Base-by-base conservation (phyloP, 768 basidiomycete genomes). In the Paxillus ammoniavirescens region DNA sequence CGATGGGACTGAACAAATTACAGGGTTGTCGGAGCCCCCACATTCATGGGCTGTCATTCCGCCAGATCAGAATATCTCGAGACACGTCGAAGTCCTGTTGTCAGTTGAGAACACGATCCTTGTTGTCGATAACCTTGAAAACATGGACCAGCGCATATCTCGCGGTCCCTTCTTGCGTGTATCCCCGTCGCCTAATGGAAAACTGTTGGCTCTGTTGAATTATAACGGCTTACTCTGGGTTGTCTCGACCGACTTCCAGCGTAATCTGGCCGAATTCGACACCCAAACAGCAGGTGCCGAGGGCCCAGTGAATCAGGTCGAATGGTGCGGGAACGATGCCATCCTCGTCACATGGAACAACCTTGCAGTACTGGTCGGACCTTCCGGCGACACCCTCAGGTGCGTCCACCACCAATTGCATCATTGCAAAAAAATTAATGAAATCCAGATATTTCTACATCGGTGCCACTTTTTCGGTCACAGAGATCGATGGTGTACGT, bases 281-380 rank as follows among this genome's bases (percentile, higher is more conserved):
- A 89, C 89, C 2, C 76, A 68, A 8, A 75, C 73, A 26, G 78
- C 81, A 30, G 82, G 76, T 6, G 81, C 78, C 0, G 77, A 83
- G 17, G 87, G 85, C 2, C 68, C 75, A 4, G 78, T 91, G 3
- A 75, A 77, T 35, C 87, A 88, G 59, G 85, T 93, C 0, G 89
- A 89, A 63, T 99, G 97, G 97, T 98, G 94, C 67, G 95, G 95
- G 1, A 93, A 93, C 65, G 95, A 99, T 70, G 93, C 94, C 0
- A 88, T 98, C 42, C 76, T 93, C 3, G 78, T 97, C 15, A 87
- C 86, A 17, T 98, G 93, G 92, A 82, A 84, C 41, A 73, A 79
- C 17, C 72, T 87, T 30, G 89, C 85, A 0, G 74, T 93, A 3
- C 76, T 99, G 30, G 91, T 97, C n/a, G 94, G 96, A 5, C 97